These are phyloP conservation scores for Petrea volubilis DNA, from an alignment of 257 asterid genomes.

Conservation along the genomic window DNA sequence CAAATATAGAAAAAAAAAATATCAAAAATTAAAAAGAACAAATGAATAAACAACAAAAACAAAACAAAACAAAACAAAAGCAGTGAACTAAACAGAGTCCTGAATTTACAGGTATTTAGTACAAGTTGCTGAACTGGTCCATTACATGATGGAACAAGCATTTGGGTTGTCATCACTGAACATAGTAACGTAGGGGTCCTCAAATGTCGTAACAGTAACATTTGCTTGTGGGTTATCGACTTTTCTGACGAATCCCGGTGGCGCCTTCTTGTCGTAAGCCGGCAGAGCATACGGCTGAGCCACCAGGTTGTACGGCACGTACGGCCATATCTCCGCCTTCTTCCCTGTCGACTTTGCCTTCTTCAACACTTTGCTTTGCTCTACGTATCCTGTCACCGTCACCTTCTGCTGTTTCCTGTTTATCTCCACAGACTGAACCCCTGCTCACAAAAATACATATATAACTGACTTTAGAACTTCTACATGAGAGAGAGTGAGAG, in stretches of 20 bases:
- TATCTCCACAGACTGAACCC: conserved; percentile 80
- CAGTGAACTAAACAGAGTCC: not conserved
- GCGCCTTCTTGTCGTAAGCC: conserved; percentile 87
- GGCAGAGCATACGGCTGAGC: conserved; percentile 79
- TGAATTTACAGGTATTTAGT: not conserved
- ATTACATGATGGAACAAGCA: conserved; percentile 65
- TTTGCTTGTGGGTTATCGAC: conserved; percentile 39
- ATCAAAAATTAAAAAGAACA: not conserved
- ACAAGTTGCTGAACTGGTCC: not conserved
- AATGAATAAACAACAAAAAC: not conserved
- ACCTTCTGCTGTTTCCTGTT: conserved; percentile 82
- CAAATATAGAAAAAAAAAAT: not conserved
- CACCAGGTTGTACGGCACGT: conserved; percentile 82
- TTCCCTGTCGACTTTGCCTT: conserved; percentile 80
- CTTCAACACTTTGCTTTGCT: conserved; percentile 70
- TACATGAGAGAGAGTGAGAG: too few species aligned
- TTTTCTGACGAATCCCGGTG: conserved; percentile 75
- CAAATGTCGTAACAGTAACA: conserved; percentile 37
- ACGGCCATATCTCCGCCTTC: conserved; percentile 91
- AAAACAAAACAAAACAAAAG: not conserved
- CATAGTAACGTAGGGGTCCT: conserved; percentile 70
- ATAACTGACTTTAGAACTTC: too few species aligned
- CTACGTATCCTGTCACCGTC: conserved; percentile 71
- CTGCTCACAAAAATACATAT: conserved; percentile 31
- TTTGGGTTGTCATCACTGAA: conserved; percentile 90